Conservation (phyloP, 2,329 filamentous ascomycete species). For the Dactylellina leptospora region DNA sequence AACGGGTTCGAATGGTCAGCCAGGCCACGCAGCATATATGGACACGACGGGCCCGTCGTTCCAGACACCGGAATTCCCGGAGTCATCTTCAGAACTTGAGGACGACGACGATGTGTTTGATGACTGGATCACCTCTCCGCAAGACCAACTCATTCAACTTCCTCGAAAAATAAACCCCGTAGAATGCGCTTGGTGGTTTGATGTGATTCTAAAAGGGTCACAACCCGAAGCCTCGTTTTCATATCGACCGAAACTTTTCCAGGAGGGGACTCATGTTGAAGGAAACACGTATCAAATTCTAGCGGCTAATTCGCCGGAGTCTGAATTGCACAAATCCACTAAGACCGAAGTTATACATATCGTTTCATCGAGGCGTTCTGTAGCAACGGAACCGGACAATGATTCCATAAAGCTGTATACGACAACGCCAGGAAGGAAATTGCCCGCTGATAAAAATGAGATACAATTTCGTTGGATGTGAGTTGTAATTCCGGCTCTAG, state of each 20-base stretch:
- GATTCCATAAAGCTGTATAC: constrained; percentile 22
- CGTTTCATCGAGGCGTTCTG: constrained; percentile 16
- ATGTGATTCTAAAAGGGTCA: constrained; percentile 18
- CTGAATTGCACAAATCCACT: constrained; percentile 26
- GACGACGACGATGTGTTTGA: neutral
- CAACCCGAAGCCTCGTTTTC: neutral
- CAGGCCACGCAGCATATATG: too few relatives aligned
- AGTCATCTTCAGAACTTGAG: too few relatives aligned
- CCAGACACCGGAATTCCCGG: too few relatives aligned
- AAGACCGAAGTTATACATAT: constrained; percentile 4
- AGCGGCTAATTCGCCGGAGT: neutral
- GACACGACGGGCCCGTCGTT: too few relatives aligned
- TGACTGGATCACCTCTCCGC: constrained; percentile 7
- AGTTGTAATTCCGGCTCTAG: too few relatives aligned
- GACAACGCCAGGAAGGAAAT: neutral
- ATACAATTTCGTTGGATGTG: constrained; percentile 35
- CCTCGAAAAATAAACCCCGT: constrained; percentile 1
- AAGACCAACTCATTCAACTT: neutral
- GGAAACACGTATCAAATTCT: constrained; percentile 12
- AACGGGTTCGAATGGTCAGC: too few relatives aligned
- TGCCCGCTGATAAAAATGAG: constrained; percentile 1
- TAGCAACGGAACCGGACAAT: constrained; percentile 5
- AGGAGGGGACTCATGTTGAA: neutral
- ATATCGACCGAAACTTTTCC: constrained; percentile 19
- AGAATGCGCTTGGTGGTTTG: constrained; percentile 18